Base-by-base conservation (phyloP, 331 rosid species). In the Malus hybrid region DNA sequence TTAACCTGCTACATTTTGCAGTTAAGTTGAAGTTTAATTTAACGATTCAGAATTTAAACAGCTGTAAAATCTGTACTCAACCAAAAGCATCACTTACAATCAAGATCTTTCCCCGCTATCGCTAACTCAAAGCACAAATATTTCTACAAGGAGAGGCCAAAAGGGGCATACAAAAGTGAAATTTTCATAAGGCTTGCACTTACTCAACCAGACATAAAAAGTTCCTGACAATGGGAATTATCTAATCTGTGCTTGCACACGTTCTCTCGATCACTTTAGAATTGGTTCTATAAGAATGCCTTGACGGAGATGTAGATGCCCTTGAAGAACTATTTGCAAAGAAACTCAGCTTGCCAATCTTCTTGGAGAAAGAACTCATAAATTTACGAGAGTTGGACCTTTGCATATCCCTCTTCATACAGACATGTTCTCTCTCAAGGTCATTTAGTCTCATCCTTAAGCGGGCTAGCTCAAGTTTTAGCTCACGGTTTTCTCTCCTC, bases 391-490 rank as follows among this genome's bases (percentile, higher is more conserved):
- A 92, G 58, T 86, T 84, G 0, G 99, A 95, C 78, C 88, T 95
- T 2, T 87, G 89, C 97, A 92, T 89, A 24, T 90, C 98, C 87
- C 98, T 92, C 84, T 93, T 95, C 96, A 95, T 95, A 82, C 97
- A 95, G 64, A 93, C 98, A 77, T 95, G 99, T 53, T 95, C 99
- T 80, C 90, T 92, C 82, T 95, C 99, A 1, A 95, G 89, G 78
- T 95, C 99, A 81, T 95, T 95, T 56, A 95, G 78, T 39, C 99
- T 84, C 99, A 95, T 95, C 67, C 99, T 73, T 36, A 95, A 75
- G 26, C 98, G 75, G 6, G 98, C 93, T 57, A 95, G 87, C 81
- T 95, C 99, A 7, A 95, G 98, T 78, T 95, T 95, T 39, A 95
- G 88, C 79, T 95, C 99, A 7, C 99, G 99, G 19, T 95, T 95